Evolutionary conservation across 1,139 yeast genomes (phyloP), one percentile per base, ranked within the genome.

Genomic region (Blastobotrys capitulatus): DNA sequence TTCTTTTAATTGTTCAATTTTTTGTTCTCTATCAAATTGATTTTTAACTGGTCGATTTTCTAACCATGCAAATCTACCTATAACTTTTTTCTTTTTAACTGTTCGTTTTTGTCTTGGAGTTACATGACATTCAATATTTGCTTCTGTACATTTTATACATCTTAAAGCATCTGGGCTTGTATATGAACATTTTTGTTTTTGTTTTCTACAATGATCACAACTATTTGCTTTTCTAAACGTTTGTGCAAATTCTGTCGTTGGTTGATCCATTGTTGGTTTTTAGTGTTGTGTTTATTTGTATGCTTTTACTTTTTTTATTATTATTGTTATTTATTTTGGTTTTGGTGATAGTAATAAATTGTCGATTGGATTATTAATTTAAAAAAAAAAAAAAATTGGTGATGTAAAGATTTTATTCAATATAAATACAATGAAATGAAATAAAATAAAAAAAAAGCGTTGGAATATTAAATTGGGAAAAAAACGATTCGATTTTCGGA

Each of bases 161-260:
- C 77, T 61, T 32, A 62, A 62, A 53, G 64, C 70, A 12, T 61
- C 59, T 1, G 81, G 82, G 51, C 74, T 74, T 31, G 76, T 76
- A 60, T 73, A 79, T 3, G 73, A 71, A 60, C 83, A 79, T 54
- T 78, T 71, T 72, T 77, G 75, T 57, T 79, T 79, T 32, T 77
- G 66, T 41, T 82, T 59, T 51, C 79, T 77, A 56, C 83, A 79
- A 52, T 83, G 62, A 7, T 81, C 82, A 64, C 83, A 79, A 1
- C 83, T 82, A 48, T 79, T 66, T 20, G 71, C 61, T 52, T 70
- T 75, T 39, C 78, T 60, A 77, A 78, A 75, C 16, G 48, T 44
- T 27, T 44, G 42, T 2, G 48, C 48, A 44, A 44, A 44, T 6
- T 38, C 7, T 12, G 42, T 38, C 12, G 18, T 20, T 18, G 20